Percentiles rank a stretch among this genome's conserved stretches.
Evolutionary conservation across 768 basidiomycete species (phyloP).

Genomic region (Lactarius pseudohatsudake): DNA sequence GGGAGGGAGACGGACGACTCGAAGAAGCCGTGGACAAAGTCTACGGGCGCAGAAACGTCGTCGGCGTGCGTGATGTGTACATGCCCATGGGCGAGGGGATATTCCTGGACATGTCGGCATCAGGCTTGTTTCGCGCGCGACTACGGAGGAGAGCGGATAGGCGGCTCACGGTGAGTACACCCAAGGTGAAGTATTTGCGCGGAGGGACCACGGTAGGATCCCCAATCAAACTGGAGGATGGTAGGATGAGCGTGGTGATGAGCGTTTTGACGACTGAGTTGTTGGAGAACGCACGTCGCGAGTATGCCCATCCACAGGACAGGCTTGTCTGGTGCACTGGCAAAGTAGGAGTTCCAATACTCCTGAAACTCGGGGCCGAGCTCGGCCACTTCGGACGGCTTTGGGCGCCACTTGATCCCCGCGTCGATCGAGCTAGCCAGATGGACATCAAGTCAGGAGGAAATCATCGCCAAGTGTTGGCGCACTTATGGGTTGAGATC

Average conservation of each 20-base stretch:
- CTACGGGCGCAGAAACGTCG: slow-evolving; percentile 27
- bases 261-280: not conserved
- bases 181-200: slow-evolving; percentile 25
- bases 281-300: slow-evolving; percentile 40
- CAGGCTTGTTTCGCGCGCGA: too few relatives aligned
- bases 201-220: slow-evolving; percentile 19
- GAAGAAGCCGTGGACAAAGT: slow-evolving; percentile 35
- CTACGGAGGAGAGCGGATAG: too few relatives aligned
- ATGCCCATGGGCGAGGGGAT: slow-evolving; percentile 28
- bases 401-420: slow-evolving; percentile 58
- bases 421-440: slow-evolving; percentile 40
- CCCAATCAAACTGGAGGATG: slow-evolving; percentile 15
- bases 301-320: slow-evolving; percentile 45
- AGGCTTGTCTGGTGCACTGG: slow-evolving; percentile 53
- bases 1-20: slow-evolving; percentile 49
- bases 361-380: slow-evolving; percentile 48
- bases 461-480: too few relatives aligned
- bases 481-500: too few relatives aligned
- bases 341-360: slow-evolving; percentile 53
- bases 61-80: slow-evolving; percentile 28
- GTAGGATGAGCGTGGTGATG: not conserved
- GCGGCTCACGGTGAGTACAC: slow-evolving; percentile 17
- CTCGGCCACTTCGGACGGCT: slow-evolving; percentile 45
- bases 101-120: slow-evolving; percentile 2
- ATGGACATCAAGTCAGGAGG: not conserved